phyloP scores from a whole-genome alignment of 257 asterid genomes.

The Solanum verrucosum region DNA sequence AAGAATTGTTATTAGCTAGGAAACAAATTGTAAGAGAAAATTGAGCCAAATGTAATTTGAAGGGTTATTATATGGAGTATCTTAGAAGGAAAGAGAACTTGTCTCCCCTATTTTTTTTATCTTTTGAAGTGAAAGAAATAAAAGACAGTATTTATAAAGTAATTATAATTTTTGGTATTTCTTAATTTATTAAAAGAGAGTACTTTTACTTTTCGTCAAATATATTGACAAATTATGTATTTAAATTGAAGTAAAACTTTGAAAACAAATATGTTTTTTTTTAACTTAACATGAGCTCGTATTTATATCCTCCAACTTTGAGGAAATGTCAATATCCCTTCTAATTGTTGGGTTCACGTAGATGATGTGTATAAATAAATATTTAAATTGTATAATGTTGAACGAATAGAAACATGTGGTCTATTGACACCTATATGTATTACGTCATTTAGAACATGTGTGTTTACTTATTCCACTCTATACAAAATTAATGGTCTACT shows the following conservation, averaged over 20 bases:
- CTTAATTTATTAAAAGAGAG: background rate
- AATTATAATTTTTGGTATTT: too few relatives aligned
- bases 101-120: background rate
- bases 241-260: background rate
- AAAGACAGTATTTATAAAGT: background rate
- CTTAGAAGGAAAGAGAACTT: background rate
- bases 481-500: too few relatives aligned
- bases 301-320: background rate
- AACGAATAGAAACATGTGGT: too few relatives aligned
- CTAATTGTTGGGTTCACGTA: too few relatives aligned
- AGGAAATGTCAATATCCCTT: too few relatives aligned
- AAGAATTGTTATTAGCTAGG: background rate
- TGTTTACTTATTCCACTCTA: too few relatives aligned
- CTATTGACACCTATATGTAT: too few relatives aligned
- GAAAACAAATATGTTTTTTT: background rate
- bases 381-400: too few relatives aligned
- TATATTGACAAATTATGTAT: background rate
- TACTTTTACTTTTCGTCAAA: background rate
- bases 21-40: background rate
- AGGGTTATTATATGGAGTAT: background rate
- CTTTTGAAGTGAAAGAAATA: background rate
- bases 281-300: background rate
- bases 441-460: too few relatives aligned
- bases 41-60: background rate
- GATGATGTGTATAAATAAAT: background rate